These are phyloP conservation scores for Calonectria montana DNA, from an alignment of 2,329 filamentous ascomycete species.

Conservation along the genomic window DNA sequence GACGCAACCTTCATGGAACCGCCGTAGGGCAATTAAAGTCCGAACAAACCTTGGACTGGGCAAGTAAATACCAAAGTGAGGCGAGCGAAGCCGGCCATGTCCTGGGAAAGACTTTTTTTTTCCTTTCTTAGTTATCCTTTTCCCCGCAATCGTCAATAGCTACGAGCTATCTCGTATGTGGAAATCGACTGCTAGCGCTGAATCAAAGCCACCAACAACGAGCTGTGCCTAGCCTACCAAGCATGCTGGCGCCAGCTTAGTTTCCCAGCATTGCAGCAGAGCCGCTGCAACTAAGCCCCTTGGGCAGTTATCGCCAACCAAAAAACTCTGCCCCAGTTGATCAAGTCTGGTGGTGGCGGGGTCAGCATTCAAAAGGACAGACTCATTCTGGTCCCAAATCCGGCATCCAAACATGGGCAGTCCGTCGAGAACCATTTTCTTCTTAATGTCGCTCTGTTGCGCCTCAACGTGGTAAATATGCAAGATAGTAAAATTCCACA, in stretches of 20 bases:
- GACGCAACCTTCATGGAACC: not conserved
- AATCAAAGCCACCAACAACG: not conserved
- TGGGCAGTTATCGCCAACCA: slow-evolving; percentile 5
- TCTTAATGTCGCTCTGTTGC: not conserved
- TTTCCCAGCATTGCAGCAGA: slow-evolving; percentile 6
- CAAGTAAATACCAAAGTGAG: not conserved
- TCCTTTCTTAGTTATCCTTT: not conserved
- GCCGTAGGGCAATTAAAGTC: not conserved
- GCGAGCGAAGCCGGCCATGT: not conserved
- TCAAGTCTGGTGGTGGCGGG: not conserved
- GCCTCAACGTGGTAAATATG: not conserved
- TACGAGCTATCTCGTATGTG: not conserved
- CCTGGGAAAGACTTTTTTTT: not conserved
- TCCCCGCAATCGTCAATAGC: not conserved
- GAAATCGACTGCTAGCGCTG: not conserved
- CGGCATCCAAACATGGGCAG: not conserved
- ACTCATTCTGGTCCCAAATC: not conserved
- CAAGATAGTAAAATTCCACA: not conserved
- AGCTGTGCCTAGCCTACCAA: not conserved
- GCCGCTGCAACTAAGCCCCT: slow-evolving; percentile 13
- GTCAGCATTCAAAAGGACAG: not conserved
- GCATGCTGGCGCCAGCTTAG: slow-evolving; percentile 7
- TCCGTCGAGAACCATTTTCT: not conserved
- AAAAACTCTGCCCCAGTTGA: slow-evolving; percentile 19
- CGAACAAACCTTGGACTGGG: not conserved